These are phyloP conservation scores for Aureobasidium sp. DNA, from an alignment of 2,329 filamentous ascomycete species.

Conservation along the genomic window DNA sequence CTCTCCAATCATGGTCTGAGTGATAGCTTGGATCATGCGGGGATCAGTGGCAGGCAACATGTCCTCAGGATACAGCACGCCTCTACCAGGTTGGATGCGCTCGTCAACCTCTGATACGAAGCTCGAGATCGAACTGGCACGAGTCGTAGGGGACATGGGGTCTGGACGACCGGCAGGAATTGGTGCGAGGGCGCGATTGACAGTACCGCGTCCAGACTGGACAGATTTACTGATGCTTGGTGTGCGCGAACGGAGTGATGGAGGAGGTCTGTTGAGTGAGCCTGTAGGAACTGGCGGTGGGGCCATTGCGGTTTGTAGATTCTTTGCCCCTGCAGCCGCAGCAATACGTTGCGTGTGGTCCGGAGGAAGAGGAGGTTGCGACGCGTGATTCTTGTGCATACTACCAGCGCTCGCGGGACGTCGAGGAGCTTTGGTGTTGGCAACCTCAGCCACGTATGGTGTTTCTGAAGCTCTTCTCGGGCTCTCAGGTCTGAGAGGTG, in stretches of 20 bases:
- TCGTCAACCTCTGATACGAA: slow-evolving; percentile 91
- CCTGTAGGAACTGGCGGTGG: slow-evolving; percentile 77
- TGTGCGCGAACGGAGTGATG: slow-evolving; percentile 25
- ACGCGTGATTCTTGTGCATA: slow-evolving; percentile 39
- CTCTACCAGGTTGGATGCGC: slow-evolving; percentile 68
- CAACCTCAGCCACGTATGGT: background rate
- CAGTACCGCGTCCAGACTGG: background rate
- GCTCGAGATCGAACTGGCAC: slow-evolving; percentile 83
- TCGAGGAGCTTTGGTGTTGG: slow-evolving; percentile 26
- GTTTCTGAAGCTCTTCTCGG: slow-evolving; percentile 15
- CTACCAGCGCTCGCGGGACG: slow-evolving; percentile 70
- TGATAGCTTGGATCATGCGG: slow-evolving; percentile 98
- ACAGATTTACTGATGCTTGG: slow-evolving; percentile 20
- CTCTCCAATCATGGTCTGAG: slow-evolving; percentile 98
- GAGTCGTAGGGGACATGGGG: slow-evolving; percentile 40
- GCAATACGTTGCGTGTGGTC: slow-evolving; percentile 83
- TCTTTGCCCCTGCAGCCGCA: slow-evolving; percentile 54
- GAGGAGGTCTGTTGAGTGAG: slow-evolving; percentile 20
- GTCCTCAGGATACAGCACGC: slow-evolving; percentile 48
- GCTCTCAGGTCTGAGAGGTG: slow-evolving; percentile 13
- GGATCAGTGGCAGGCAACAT: slow-evolving; percentile 71
- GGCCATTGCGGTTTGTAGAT: slow-evolving; percentile 56
- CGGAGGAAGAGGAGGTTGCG: slow-evolving; percentile 63
- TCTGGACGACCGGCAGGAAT: slow-evolving; percentile 31
- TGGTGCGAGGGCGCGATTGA: background rate